Conservation (phyloP, 2,329 filamentous ascomycete genomes). For the Penicillium sp. region DNA sequence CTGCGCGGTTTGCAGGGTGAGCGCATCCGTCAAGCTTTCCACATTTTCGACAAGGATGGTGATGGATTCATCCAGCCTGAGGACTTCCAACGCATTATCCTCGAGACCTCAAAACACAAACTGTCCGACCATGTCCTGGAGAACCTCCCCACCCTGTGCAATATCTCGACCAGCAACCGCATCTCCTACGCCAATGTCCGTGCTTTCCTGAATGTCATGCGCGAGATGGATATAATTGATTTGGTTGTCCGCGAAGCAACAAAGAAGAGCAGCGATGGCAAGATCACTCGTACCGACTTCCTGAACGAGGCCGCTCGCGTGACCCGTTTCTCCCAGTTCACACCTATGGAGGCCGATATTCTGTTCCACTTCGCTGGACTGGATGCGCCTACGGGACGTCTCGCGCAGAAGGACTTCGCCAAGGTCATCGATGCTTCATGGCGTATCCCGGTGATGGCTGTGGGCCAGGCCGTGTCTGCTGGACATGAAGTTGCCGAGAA, state of each 20-base stretch:
- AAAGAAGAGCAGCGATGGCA: slow-evolving; percentile 77
- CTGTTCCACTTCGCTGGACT: slow-evolving; percentile 97
- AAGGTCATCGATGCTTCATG: slow-evolving; percentile 94
- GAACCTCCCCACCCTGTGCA: slow-evolving; percentile 89
- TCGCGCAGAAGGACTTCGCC: slow-evolving; percentile 80
- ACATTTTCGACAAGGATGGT: slow-evolving; percentile 82
- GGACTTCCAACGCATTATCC: slow-evolving; percentile 94
- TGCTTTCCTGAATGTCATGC: slow-evolving; percentile 96
- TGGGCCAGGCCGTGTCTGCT: slow-evolving; percentile 44
- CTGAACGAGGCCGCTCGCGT: slow-evolving; percentile 87
- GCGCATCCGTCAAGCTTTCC: slow-evolving; percentile 92
- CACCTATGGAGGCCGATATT: slow-evolving; percentile 97
- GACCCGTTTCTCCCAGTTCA: slow-evolving; percentile 93
- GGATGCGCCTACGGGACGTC: slow-evolving; percentile 80
- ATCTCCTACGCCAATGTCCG: slow-evolving; percentile 97
- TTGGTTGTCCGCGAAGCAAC: slow-evolving; percentile 86
- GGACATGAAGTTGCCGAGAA: slow-evolving; percentile 55
- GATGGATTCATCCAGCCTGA: slow-evolving; percentile 95
- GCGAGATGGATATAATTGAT: slow-evolving; percentile 97
- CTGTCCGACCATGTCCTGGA: slow-evolving; percentile 92
- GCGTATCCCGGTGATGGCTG: slow-evolving; percentile 64
- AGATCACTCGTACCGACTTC: slow-evolving; percentile 92
- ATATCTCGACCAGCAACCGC: slow-evolving; percentile 85
- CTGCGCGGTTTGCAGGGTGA: slow-evolving; percentile 92
- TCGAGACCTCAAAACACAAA: slow-evolving; percentile 91